These are phyloP conservation scores for Puccinia brachypodii DNA, from an alignment of 1,284 basidiomycete genomes.

Conservation along the genomic window DNA sequence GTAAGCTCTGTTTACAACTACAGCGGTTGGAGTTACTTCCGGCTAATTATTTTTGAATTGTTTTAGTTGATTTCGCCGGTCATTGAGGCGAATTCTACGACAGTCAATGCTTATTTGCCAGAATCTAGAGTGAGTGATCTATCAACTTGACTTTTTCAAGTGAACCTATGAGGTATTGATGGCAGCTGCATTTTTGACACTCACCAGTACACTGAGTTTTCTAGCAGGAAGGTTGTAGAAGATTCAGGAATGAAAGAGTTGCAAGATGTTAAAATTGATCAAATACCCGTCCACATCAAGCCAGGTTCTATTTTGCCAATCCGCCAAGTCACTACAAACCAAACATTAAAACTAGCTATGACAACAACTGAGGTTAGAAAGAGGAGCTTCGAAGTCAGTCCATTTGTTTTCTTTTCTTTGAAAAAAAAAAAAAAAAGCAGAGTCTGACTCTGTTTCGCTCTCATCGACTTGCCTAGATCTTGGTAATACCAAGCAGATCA, in stretches of 20 bases:
- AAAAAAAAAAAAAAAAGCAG: too few relatives aligned
- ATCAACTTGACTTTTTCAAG: background rate
- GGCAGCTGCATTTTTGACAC: too few relatives aligned
- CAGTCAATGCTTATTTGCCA: conserved; percentile 67
- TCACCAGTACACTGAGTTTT: conserved; percentile 62
- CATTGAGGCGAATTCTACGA: conserved; percentile 65
- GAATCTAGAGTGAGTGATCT: conserved; percentile 64
- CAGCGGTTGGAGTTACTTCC: background rate
- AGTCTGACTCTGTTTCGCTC: background rate
- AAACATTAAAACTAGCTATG: conserved; percentile 61
- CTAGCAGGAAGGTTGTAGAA: conserved; percentile 61
- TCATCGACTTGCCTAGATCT: background rate
- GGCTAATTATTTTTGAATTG: background rate
- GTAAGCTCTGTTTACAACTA: background rate
- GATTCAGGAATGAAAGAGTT: conserved; percentile 63
- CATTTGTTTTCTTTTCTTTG: background rate
- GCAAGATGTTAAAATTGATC: conserved; percentile 62
- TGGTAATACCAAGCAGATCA: background rate
- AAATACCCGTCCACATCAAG: conserved; percentile 67
- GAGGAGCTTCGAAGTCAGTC: conserved; percentile 64
- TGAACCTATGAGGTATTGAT: too few relatives aligned
- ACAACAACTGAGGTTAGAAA: conserved; percentile 64
- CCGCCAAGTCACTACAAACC: conserved; percentile 55
- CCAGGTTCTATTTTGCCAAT: conserved; percentile 66
- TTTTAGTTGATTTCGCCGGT: conserved; percentile 66